Percentiles rank a stretch among this genome's conserved stretches.
phyloP scores from a whole-genome alignment of 2,329 filamentous ascomycete species.

The Cordyceps cateniannulata region DNA sequence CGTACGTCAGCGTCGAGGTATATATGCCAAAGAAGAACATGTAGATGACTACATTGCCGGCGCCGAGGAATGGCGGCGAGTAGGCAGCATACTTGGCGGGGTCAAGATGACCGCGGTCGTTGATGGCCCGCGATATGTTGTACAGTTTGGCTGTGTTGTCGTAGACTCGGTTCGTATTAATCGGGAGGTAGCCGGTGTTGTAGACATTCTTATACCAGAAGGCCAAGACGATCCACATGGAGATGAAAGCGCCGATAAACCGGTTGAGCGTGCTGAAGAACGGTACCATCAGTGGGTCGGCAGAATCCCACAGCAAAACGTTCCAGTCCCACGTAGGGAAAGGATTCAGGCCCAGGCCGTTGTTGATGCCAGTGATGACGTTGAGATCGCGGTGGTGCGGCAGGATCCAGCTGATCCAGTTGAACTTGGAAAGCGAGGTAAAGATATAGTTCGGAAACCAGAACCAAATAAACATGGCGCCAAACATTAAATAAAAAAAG shows the following conservation, averaged over 20 bases:
- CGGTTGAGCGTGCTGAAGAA: slow-evolving; percentile 58
- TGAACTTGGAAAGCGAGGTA: slow-evolving; percentile 45
- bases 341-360: slow-evolving; percentile 40
- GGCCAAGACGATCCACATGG: slow-evolving; percentile 46
- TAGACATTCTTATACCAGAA: slow-evolving; percentile 55
- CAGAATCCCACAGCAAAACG: slow-evolving; percentile 35
- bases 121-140: slow-evolving; percentile 37
- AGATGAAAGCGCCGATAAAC: slow-evolving; percentile 49
- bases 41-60: slow-evolving; percentile 45
- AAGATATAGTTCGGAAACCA: slow-evolving; percentile 54
- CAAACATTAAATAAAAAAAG: slow-evolving; percentile 45
- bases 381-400: slow-evolving; percentile 37
- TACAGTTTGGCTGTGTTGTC: slow-evolving; percentile 43
- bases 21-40: slow-evolving; percentile 51
- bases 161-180: slow-evolving; percentile 45
- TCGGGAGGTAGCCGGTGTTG: slow-evolving; percentile 48
- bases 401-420: slow-evolving; percentile 52
- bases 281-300: slow-evolving; percentile 42
- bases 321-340: slow-evolving; percentile 45
- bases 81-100: slow-evolving; percentile 40
- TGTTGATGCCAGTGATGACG: slow-evolving; percentile 36
- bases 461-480: slow-evolving; percentile 50
- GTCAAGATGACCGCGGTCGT: slow-evolving; percentile 39
- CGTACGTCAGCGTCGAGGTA: slow-evolving; percentile 44
- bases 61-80: slow-evolving; percentile 45